Evolutionary conservation across 2,329 filamentous ascomycete genomes (phyloP).

Genomic region (Eurotiales sp.): DNA sequence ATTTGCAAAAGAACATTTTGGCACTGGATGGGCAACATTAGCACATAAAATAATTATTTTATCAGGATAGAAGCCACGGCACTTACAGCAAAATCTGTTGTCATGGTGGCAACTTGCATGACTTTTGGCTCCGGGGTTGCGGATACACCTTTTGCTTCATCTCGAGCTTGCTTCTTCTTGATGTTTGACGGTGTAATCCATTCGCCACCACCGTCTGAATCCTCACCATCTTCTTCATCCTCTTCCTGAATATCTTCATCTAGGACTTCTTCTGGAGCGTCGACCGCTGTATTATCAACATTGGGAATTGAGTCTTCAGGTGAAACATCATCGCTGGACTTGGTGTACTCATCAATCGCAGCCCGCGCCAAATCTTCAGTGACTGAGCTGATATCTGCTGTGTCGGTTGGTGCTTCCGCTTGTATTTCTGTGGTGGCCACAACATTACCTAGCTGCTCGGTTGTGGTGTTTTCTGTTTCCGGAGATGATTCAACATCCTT

Average conservation of each 20-base stretch:
- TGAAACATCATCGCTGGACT: conserved; percentile 17
- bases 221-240: conserved; percentile 30
- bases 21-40: conserved; percentile 23
- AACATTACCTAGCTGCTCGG: neutral
- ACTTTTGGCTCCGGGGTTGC: conserved; percentile 55
- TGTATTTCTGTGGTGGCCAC: conserved; percentile 10
- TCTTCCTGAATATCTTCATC: conserved; percentile 23
- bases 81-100: conserved; percentile 87
- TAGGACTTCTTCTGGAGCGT: conserved; percentile 11
- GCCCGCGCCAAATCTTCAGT: conserved; percentile 26
- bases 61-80: too few relatives aligned
- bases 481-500: conserved; percentile 37
- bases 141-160: conserved; percentile 50
- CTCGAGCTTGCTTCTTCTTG: conserved; percentile 72
- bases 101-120: conserved; percentile 86
- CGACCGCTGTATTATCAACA: conserved; percentile 10
- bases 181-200: conserved; percentile 97
- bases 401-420: conserved; percentile 20
- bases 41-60: neutral
- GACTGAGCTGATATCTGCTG: conserved; percentile 26
- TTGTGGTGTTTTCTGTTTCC: conserved; percentile 15
- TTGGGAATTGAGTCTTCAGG: conserved; percentile 14
- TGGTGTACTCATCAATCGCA: conserved; percentile 26
- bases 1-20: conserved; percentile 94
- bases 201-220: conserved; percentile 51